Evolutionary conservation across 2,329 filamentous ascomycete genomes (phyloP).

Genomic region (Canariomyces notabilis): DNA sequence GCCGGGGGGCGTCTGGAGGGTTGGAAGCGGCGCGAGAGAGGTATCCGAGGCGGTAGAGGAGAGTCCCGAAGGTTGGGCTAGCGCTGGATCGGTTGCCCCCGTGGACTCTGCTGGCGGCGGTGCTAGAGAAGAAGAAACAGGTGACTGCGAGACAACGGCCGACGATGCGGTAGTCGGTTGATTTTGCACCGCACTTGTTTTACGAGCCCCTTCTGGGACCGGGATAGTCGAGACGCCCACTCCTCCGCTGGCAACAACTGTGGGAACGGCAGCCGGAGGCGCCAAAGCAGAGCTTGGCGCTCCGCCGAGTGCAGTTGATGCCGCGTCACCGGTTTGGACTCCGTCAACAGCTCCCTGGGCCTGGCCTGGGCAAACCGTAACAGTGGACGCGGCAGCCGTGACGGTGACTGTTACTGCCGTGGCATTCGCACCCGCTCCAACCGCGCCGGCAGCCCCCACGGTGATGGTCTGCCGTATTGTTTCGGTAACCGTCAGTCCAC

Average conservation of each 20-base stretch:
- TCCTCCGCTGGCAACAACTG: slow-evolving; percentile 17
- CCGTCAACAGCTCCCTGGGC: slow-evolving; percentile 18
- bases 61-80: slow-evolving; percentile 2
- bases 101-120: slow-evolving; percentile 1
- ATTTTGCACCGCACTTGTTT: slow-evolving; percentile 7
- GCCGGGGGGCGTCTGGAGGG: slow-evolving; percentile 2
- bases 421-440: slow-evolving; percentile 28
- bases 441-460: slow-evolving; percentile 27
- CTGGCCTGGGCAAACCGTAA: slow-evolving; percentile 26
- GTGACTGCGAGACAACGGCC: slow-evolving; percentile 1
- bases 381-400: slow-evolving; percentile 31
- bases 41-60: slow-evolving; percentile 3
- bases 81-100: not conserved
- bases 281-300: slow-evolving; percentile 6
- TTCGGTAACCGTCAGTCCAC: slow-evolving; percentile 28
- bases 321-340: slow-evolving; percentile 1
- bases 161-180: too few species aligned
- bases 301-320: slow-evolving; percentile 13
- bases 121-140: slow-evolving; percentile 7
- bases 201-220: slow-evolving; percentile 16
- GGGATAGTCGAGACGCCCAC: slow-evolving; percentile 21
- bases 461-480: slow-evolving; percentile 34
- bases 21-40: slow-evolving; percentile 11
- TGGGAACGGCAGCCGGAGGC: slow-evolving; percentile 6
- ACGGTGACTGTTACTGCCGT: slow-evolving; percentile 30